Percentiles rank a stretch among this genome's conserved stretches.
Conservation (phyloP, 768 basidiomycete species). For the Boletus sp. region DNA sequence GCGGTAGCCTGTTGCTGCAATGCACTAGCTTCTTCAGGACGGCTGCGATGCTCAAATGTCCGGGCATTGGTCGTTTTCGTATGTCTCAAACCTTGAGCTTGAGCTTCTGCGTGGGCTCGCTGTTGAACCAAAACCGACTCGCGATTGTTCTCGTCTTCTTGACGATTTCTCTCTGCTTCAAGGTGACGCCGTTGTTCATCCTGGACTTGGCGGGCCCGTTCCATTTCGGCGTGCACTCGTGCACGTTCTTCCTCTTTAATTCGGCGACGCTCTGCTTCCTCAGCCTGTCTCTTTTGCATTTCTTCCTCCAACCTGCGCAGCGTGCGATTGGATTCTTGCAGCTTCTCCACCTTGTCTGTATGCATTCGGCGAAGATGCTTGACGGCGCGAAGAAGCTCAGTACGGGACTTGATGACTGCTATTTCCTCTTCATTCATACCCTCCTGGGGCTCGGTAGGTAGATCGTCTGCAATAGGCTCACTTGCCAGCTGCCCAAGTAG, state of each 20-base stretch:
- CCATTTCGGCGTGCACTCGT: slow-evolving; percentile 10
- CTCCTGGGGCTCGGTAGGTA: slow-evolving; percentile 23
- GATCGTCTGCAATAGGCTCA: slow-evolving; percentile 1
- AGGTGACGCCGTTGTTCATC: slow-evolving; percentile 3
- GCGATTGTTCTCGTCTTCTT: not conserved
- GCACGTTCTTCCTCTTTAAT: slow-evolving; percentile 17
- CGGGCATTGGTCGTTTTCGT: not conserved
- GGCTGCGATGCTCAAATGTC: not conserved
- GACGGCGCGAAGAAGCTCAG: slow-evolving; percentile 12
- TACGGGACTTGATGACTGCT: slow-evolving; percentile 5
- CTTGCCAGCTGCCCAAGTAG: not conserved
- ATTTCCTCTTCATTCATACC: slow-evolving; percentile 20
- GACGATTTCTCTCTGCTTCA: slow-evolving; percentile 11
- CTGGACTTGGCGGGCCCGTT: slow-evolving; percentile 4
- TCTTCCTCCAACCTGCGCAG: slow-evolving; percentile 28
- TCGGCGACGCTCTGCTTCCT: slow-evolving; percentile 16
- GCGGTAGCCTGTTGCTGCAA: slow-evolving; percentile 29
- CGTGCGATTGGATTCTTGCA: slow-evolving; percentile 15
- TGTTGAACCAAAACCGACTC: slow-evolving; percentile 12
- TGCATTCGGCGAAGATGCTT: slow-evolving; percentile 18
- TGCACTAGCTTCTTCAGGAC: not conserved
- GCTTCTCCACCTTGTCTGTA: slow-evolving; percentile 13
- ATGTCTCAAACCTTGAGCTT: not conserved
- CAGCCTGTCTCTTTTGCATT: slow-evolving; percentile 14
- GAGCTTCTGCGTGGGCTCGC: slow-evolving; percentile 7